Base-by-base conservation (phyloP, 176 grass and related monocot genomes). In the Hsuehochloa calcarea region DNA sequence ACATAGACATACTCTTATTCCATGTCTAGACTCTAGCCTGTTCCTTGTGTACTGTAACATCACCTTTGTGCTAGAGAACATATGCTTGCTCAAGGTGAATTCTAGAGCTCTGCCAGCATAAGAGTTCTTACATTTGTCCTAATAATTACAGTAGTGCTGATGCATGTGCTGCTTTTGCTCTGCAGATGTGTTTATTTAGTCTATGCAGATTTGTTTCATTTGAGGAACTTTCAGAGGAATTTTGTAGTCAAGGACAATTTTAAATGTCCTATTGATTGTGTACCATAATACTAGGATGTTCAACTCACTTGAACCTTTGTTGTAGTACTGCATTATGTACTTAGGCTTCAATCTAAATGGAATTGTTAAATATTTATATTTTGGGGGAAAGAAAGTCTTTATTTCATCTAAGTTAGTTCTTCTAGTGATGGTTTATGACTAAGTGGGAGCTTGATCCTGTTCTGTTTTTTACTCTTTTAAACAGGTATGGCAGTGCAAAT, bases 401-500 rank as follows among this genome's bases (percentile, higher is more conserved):
- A 85, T 14, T 61, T 49, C 0, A 26, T 39, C 43, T 64, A 51
- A 34, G 14, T 49, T 5, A 0, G 9, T 26, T 80, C 19, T 66
- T 25, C 10, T 73, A n/a, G 44, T 75, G 41, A 44, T 54, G 4
- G 4, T 19, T 65, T 20, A 43, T 74, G 10, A 67, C 37, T 81
- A 59, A 45, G 19, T 54, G 17, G 6, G 5, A 35, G 7, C 50
- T 69, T 23, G 17, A 80, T 61, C 29, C 43, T 65, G 11, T 66
- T 65, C 4, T 74, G 23, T 68, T 56, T 68, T 80, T 55, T 4
- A 10, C 38, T 75, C 7, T 74, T 89, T 22, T 65, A 84, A 46
- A 62, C 91, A 97, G 94, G 87, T 97, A 97, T 90, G 94, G 94
- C 43, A 97, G 78, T 65, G 94, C 94, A 67, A 97, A 93, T 84